phyloP scores from a whole-genome alignment of 2,329 filamentous ascomycete species.

The Colletotrichum filicis region DNA sequence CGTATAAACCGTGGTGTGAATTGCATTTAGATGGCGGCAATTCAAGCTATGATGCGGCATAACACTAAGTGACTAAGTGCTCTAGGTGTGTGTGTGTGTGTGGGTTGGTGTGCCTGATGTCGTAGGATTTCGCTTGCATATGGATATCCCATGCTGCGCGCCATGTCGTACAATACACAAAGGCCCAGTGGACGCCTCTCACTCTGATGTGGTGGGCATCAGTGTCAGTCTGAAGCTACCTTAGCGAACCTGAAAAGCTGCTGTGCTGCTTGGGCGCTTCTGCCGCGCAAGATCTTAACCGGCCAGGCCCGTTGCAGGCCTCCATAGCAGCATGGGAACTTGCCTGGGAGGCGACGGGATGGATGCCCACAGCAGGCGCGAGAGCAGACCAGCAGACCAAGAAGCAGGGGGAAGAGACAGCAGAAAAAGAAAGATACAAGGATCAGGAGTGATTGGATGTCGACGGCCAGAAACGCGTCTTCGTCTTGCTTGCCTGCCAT shows the following conservation, averaged over 20 bases:
- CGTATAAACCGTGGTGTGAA: not conserved
- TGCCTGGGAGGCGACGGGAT: too few relatives aligned
- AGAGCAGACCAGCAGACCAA: not conserved
- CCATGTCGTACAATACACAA: slow-evolving; percentile 11
- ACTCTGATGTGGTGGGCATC: not conserved
- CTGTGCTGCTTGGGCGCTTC: slow-evolving; percentile 6
- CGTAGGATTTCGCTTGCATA: slow-evolving; percentile 5
- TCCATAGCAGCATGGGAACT: not conserved
- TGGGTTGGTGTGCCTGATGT: slow-evolving; percentile 10
- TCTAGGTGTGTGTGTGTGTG: not conserved
- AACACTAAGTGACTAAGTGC: not conserved
- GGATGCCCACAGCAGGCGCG: too few relatives aligned
- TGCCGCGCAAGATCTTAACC: slow-evolving; percentile 11
- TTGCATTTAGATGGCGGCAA: slow-evolving; percentile 1
- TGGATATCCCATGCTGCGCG: not conserved
- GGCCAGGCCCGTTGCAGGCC: not conserved
- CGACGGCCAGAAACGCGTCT: slow-evolving; percentile 19
- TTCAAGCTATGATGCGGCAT: slow-evolving; percentile 2
- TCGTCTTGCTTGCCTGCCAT: not conserved
- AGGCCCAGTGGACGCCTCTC: slow-evolving; percentile 13
- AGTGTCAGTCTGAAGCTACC: not conserved
- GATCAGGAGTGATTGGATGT: not conserved
- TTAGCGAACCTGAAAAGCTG: not conserved
- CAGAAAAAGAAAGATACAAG: not conserved
- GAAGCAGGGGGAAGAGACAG: not conserved